Conservation (phyloP, 345 rosid species). For the Kernera saxatilis region DNA sequence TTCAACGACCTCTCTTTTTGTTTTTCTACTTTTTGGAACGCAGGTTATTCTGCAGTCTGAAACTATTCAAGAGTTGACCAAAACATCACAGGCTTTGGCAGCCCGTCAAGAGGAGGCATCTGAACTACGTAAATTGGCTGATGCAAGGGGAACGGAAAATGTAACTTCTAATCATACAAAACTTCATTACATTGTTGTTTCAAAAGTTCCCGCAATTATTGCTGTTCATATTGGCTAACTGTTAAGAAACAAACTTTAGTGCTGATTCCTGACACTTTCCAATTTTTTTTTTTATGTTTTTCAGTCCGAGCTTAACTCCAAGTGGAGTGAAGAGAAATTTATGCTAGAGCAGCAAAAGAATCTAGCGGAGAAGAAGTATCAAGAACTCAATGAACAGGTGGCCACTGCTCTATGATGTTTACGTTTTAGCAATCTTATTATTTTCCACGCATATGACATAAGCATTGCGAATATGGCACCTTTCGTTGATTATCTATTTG, state of each 20-base stretch:
- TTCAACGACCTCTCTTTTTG: background rate
- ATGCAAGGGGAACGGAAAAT: constrained; percentile 53
- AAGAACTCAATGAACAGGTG: constrained; percentile 89
- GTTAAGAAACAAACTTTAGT: background rate
- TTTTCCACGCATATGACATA: background rate
- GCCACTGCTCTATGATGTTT: constrained; percentile 7
- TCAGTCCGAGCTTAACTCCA: constrained; percentile 64
- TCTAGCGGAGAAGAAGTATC: constrained; percentile 64
- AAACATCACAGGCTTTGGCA: constrained; percentile 75
- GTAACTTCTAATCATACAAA: constrained; percentile 35
- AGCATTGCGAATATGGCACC: background rate
- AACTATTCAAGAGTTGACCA: constrained; percentile 88
- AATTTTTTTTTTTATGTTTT: constrained; percentile 25
- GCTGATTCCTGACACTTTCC: constrained; percentile 5
- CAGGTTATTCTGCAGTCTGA: constrained; percentile 95
- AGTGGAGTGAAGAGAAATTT: constrained; percentile 63
- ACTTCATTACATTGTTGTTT: background rate
- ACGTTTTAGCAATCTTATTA: background rate
- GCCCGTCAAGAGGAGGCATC: constrained; percentile 67
- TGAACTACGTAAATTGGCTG: constrained; percentile 61
- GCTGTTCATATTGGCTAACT: background rate
- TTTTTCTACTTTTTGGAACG: constrained; percentile 6
- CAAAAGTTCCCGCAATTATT: background rate
- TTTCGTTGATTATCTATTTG: background rate
- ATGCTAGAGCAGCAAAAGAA: constrained; percentile 55